phyloP scores from a whole-genome alignment of 176 grass and related monocot genomes.

The Raddia distichophylla region DNA sequence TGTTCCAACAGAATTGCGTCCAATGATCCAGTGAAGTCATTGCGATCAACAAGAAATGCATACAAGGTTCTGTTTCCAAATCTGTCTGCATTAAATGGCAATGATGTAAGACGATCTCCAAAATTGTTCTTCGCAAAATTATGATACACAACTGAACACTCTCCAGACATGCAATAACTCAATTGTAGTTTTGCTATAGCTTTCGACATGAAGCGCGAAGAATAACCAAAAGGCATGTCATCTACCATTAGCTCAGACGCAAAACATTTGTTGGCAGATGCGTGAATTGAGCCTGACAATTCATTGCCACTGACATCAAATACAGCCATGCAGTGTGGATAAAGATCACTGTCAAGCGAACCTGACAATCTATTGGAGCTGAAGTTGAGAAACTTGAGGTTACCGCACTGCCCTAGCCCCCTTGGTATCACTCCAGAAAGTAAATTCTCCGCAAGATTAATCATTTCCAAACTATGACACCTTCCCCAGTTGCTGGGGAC shows the following conservation, averaged over 20 bases:
- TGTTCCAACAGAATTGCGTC: constrained; percentile 66
- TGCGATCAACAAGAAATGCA: constrained; percentile 62
- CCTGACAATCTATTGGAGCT: constrained; percentile 62
- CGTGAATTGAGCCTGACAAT: constrained; percentile 62
- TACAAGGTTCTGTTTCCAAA: constrained; percentile 59
- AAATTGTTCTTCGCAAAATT: constrained; percentile 85
- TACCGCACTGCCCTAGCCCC: constrained; percentile 47
- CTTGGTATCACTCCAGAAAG: constrained; percentile 54
- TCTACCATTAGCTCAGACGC: constrained; percentile 9
- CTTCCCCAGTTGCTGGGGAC: constrained; percentile 60
- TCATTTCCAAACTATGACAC: constrained; percentile 56
- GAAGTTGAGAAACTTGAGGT: constrained; percentile 66
- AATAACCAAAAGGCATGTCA: constrained; percentile 44
- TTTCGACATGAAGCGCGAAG: constrained; percentile 50
- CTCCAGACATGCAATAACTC: constrained; percentile 31
- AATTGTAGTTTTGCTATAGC: constrained; percentile 33
- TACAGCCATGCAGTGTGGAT: constrained; percentile 53
- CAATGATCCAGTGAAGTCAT: constrained; percentile 68
- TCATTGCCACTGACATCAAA: constrained; percentile 65
- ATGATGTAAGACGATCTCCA: constrained; percentile 53
- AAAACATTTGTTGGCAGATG: constrained; percentile 42
- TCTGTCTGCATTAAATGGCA: constrained; percentile 56
- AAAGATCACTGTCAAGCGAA: constrained; percentile 43
- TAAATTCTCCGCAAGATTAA: constrained; percentile 57
- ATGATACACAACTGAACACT: constrained; percentile 64